phyloP scores from a whole-genome alignment of 2,329 filamentous ascomycete species.

The Leptographium procerum region DNA sequence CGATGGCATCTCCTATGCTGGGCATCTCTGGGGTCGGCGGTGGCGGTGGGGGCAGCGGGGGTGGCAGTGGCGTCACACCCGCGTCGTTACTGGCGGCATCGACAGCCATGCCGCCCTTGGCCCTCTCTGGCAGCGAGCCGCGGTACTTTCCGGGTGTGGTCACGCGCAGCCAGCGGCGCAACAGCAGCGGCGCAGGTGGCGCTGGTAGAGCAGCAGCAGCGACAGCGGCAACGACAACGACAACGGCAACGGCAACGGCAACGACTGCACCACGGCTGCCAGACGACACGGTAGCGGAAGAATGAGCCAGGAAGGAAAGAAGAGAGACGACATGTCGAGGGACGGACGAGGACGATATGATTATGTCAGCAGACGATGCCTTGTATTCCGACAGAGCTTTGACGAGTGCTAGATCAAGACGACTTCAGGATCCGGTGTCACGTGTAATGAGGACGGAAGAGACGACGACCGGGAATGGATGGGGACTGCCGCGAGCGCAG shows the following conservation, averaged over 20 bases:
- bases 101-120: conserved; percentile 10
- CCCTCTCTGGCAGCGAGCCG: conserved; percentile 50
- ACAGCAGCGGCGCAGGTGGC: too few relatives aligned
- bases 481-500: too few relatives aligned
- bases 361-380: not conserved
- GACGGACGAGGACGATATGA: not conserved
- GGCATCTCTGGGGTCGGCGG: conserved; percentile 3
- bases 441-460: not conserved
- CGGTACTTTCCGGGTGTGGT: conserved; percentile 63
- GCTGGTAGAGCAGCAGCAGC: too few relatives aligned
- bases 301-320: not conserved
- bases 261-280: not conserved
- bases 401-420: too few relatives aligned
- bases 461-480: too few relatives aligned
- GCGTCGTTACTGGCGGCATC: not conserved
- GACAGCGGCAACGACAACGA: conserved; percentile 14
- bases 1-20: not conserved
- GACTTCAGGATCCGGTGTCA: too few relatives aligned
- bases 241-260: not conserved
- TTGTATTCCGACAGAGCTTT: too few relatives aligned
- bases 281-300: not conserved
- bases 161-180: conserved; percentile 34
- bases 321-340: too few relatives aligned
- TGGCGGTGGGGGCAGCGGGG: too few relatives aligned
- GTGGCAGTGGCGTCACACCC: not conserved